phyloP scores from a whole-genome alignment of 2,329 filamentous ascomycete genomes.

The Blumeria hordei region DNA sequence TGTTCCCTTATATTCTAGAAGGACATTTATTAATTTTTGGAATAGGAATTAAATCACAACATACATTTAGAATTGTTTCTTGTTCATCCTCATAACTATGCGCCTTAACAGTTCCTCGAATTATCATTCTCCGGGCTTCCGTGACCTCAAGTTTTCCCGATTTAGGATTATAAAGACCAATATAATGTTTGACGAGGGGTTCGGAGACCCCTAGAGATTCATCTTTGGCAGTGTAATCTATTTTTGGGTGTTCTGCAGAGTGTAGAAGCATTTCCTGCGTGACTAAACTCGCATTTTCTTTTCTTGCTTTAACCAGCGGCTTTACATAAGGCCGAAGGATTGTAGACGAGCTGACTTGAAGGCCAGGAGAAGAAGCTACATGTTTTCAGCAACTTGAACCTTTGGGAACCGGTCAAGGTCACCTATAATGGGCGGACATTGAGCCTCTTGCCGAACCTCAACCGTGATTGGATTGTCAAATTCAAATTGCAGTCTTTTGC shows the following conservation, averaged over 20 bases:
- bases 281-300: slow-evolving; percentile 10
- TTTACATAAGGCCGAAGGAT: too few relatives aligned
- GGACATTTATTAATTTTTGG: slow-evolving; percentile 4
- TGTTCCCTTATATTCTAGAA: slow-evolving; percentile 31
- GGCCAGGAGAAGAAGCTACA: too few relatives aligned
- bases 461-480: too few relatives aligned
- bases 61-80: slow-evolving; percentile 16
- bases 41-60: slow-evolving; percentile 9
- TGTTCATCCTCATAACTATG: slow-evolving; percentile 26
- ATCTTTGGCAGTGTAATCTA: slow-evolving; percentile 36
- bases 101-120: slow-evolving; percentile 30
- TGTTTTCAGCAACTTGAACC: too few relatives aligned
- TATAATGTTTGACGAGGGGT: slow-evolving; percentile 32
- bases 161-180: slow-evolving; percentile 37
- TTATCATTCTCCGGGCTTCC: slow-evolving; percentile 37
- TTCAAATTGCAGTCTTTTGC: too few relatives aligned
- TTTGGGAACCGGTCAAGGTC: too few relatives aligned
- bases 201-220: slow-evolving; percentile 19
- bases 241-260: slow-evolving; percentile 28
- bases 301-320: background rate
- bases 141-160: slow-evolving; percentile 35
- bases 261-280: slow-evolving; percentile 29
- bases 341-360: too few relatives aligned
- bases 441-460: too few relatives aligned
- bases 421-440: too few relatives aligned